These are phyloP conservation scores for Rhodotorula kratochvilovae DNA, from an alignment of 768 basidiomycete genomes.

Conservation along the genomic window DNA sequence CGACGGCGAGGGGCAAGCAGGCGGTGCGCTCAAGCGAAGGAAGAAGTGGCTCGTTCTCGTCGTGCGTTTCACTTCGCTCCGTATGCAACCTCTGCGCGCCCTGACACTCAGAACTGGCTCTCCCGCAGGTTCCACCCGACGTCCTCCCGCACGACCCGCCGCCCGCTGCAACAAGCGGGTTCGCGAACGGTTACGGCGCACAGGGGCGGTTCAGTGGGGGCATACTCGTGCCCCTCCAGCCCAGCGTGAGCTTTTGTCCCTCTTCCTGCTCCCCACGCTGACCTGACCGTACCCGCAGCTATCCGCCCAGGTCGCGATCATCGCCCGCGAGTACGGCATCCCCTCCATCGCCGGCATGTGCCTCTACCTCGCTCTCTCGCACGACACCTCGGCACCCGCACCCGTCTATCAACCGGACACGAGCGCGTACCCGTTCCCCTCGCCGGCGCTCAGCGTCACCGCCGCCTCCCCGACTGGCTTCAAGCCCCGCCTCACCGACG, in stretches of 20 bases:
- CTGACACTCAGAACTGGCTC: neutral
- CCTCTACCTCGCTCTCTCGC: slow-evolving; percentile 64
- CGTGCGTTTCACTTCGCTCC: too few species aligned
- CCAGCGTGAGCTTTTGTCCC: neutral
- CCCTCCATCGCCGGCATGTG: slow-evolving; percentile 71
- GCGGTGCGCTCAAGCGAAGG: neutral
- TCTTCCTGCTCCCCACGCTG: neutral
- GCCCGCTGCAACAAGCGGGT: neutral
- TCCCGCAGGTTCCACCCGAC: slow-evolving; percentile 5
- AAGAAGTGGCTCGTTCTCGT: slow-evolving; percentile 21
- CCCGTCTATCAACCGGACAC: neutral
- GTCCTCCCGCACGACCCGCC: slow-evolving; percentile 20
- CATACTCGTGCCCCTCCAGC: slow-evolving; percentile 20
- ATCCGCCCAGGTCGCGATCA: slow-evolving; percentile 68
- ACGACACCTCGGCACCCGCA: neutral
- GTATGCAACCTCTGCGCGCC: too few species aligned
- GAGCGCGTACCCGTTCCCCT: neutral
- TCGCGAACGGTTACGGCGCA: slow-evolving; percentile 15
- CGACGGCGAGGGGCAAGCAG: too few species aligned
- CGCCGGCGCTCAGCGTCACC: neutral
- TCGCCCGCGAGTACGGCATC: slow-evolving; percentile 75
- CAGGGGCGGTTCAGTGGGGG: slow-evolving; percentile 1
- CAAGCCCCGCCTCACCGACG: slow-evolving; percentile 58
- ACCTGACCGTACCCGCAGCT: slow-evolving; percentile 54
- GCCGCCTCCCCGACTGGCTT: neutral